Percentiles rank a stretch among this genome's conserved stretches.
phyloP scores from a whole-genome alignment of 2,329 filamentous ascomycete species.

The Fusarium sp. region DNA sequence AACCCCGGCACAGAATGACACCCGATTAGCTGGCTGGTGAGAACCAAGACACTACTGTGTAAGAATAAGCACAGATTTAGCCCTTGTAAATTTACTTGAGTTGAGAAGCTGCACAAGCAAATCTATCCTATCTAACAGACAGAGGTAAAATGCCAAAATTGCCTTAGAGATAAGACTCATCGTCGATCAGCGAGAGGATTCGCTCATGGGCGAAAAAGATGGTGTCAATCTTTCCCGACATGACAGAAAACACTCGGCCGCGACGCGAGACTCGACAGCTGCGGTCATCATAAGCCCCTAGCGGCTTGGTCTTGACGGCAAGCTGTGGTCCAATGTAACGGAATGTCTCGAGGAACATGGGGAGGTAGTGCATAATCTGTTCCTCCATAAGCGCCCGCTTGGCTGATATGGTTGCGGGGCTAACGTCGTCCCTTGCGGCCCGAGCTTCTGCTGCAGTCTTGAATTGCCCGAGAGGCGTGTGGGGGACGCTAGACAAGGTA shows the following conservation, averaged over 20 bases:
- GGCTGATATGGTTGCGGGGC: background rate
- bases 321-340: background rate
- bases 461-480: constrained; percentile 5
- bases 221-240: constrained; percentile 10
- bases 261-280: background rate
- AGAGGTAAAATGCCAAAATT: background rate
- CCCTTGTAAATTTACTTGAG: background rate
- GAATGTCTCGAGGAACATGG: background rate
- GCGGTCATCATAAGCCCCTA: constrained; percentile 1
- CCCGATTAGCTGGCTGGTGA: background rate
- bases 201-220: background rate
- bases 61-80: background rate
- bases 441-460: background rate
- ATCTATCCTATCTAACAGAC: background rate
- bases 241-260: background rate
- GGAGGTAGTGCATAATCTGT: background rate
- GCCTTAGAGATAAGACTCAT: background rate
- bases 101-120: background rate
- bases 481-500: constrained; percentile 6
- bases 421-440: background rate
- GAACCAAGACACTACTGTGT: background rate
- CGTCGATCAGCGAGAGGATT: background rate
- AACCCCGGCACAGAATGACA: accelerated
- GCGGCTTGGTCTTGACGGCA: background rate
- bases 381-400: constrained; percentile 1